These are phyloP conservation scores for Luzula sylvatica DNA, from an alignment of 176 grass and related monocot genomes.

Conservation along the genomic window DNA sequence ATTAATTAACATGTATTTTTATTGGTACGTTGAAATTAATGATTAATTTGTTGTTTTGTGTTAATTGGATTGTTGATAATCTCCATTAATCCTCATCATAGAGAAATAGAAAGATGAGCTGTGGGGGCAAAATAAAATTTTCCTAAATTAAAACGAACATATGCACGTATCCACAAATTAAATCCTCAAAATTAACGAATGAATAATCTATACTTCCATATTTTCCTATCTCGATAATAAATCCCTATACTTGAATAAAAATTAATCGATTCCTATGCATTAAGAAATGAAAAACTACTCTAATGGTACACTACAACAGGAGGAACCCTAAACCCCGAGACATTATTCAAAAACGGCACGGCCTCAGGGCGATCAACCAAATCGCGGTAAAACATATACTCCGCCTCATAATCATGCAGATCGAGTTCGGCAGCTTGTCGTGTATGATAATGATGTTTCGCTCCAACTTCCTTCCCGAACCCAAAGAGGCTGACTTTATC, in stretches of 20 bases:
- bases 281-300: conserved; percentile 1
- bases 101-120: no score
- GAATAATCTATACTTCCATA: neutral
- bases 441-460: conserved; percentile 46
- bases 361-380: conserved; percentile 27
- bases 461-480: conserved; percentile 42
- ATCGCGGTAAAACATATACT: conserved; percentile 52
- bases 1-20: no score
- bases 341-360: conserved; percentile 32
- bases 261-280: neutral
- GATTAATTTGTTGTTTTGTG: no score
- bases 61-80: no score
- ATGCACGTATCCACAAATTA: neutral
- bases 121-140: no score
- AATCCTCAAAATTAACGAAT: neutral
- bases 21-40: no score
- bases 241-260: conserved; percentile 6
- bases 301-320: conserved; percentile 38
- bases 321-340: conserved; percentile 38
- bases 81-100: no score
- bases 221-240: neutral
- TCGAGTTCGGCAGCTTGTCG: conserved; percentile 32
- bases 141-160: no score
- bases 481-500: conserved; percentile 40
- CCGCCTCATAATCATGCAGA: conserved; percentile 52